Conservation (phyloP, 2,329 filamentous ascomycete species). For the Cercospora sp. region DNA sequence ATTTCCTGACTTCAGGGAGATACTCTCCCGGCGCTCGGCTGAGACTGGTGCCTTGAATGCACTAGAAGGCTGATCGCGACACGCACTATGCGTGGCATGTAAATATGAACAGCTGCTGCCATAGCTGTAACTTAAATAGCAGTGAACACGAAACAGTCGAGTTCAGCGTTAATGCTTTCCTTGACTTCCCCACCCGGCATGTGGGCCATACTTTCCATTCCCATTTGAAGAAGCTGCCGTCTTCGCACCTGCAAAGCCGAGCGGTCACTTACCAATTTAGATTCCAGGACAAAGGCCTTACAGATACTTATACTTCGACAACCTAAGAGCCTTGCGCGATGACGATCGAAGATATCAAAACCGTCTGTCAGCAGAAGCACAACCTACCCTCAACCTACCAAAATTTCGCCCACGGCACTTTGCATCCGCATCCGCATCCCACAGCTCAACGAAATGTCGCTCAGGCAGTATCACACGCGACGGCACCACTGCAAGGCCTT, state of each 20-base stretch:
- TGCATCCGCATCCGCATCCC: not conserved
- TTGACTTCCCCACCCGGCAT: not conserved
- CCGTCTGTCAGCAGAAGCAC: constrained; percentile 26
- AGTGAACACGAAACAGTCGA: not conserved
- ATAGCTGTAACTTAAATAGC: not conserved
- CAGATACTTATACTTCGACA: not conserved
- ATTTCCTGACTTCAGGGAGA: not conserved
- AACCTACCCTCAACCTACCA: constrained; percentile 27
- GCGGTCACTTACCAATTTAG: not conserved
- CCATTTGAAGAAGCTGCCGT: not conserved
- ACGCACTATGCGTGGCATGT: not conserved
- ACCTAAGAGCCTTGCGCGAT: constrained; percentile 6
- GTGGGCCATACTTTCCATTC: not conserved
- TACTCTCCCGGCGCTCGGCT: not conserved
- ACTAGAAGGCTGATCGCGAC: not conserved
- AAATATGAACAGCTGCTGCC: not conserved
- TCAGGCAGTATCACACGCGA: not conserved
- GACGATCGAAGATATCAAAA: constrained; percentile 25
- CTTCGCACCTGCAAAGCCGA: not conserved
- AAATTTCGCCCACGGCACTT: constrained; percentile 14
- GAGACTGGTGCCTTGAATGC: not conserved
- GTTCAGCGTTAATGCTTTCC: not conserved
- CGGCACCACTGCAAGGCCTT: constrained; percentile 20
- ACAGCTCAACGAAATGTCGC: not conserved
- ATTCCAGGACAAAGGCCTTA: not conserved